phyloP scores from a whole-genome alignment of 2,329 filamentous ascomycete genomes.

The Stagonosporopsis rhizophila region DNA sequence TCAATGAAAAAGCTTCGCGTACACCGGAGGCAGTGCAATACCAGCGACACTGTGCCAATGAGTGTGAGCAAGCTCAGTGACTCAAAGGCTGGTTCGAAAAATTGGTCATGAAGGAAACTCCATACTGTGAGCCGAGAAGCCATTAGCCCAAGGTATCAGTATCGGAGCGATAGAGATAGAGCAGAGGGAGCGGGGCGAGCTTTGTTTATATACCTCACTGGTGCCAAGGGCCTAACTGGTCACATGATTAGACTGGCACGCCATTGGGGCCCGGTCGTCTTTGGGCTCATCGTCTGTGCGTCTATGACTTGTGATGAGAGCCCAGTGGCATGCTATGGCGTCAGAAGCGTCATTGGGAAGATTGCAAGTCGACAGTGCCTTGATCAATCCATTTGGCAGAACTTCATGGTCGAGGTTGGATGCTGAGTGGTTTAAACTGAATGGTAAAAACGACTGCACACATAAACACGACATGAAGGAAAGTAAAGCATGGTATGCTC shows the following conservation, averaged over 20 bases:
- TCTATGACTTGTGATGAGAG: neutral
- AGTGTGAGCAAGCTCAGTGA: constrained; percentile 13
- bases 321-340: neutral
- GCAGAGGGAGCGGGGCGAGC: neutral
- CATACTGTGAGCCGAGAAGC: no score
- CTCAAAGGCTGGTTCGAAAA: constrained; percentile 19
- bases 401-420: neutral
- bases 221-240: neutral
- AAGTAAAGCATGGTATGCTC: no score
- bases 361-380: neutral
- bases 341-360: neutral
- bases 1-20: constrained; percentile 31
- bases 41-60: constrained; percentile 24
- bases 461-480: no score
- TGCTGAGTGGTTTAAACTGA: no score
- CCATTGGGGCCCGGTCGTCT: neutral
- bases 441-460: no score
- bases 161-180: no score
- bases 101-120: neutral
- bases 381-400: neutral
- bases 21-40: constrained; percentile 30
- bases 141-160: no score
- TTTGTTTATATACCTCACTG: neutral
- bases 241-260: neutral
- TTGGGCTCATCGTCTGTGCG: neutral